These are phyloP conservation scores for Starmerella apis DNA, from an alignment of 805 yeast genomes.

Conservation along the genomic window DNA sequence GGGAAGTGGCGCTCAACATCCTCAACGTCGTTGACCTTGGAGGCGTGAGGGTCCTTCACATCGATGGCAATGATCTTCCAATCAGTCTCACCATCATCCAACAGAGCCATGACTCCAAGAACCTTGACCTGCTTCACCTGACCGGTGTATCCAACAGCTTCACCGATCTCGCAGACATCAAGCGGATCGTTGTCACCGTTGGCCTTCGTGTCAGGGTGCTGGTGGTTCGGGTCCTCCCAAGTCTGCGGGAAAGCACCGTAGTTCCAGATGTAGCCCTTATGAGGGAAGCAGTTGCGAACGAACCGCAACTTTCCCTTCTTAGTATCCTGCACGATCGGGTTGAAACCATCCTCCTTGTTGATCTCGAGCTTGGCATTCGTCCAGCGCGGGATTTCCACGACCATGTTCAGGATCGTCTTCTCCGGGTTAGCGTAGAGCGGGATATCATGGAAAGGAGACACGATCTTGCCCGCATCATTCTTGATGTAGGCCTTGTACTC, in stretches of 20 bases:
- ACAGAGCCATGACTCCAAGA: constrained; percentile 84
- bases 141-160: constrained; percentile 48
- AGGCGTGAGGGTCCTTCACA: constrained; percentile 77
- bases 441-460: constrained; percentile 91
- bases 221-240: constrained; percentile 86
- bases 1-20: constrained; percentile 87
- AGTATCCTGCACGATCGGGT: constrained; percentile 95
- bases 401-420: constrained; percentile 75
- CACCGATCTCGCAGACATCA: constrained; percentile 87
- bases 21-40: constrained; percentile 77
- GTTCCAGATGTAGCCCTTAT: constrained; percentile 96
- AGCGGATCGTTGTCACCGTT: constrained; percentile 91
- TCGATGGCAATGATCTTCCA: constrained; percentile 93
- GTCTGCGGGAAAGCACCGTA: constrained; percentile 99
- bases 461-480: constrained; percentile 74
- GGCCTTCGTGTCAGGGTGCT: constrained; percentile 39
- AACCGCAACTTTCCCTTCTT: constrained; percentile 94
- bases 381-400: constrained; percentile 98
- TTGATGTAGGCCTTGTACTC: constrained; percentile 88
- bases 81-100: constrained; percentile 96
- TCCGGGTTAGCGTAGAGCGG: constrained; percentile 91
- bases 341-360: constrained; percentile 68
- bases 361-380: constrained; percentile 94
- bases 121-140: constrained; percentile 81
- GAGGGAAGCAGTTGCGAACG: constrained; percentile 96